These are phyloP conservation scores for Ammopiptanthus mongolicus DNA, from an alignment of 306 rosid genomes.

Conservation along the genomic window DNA sequence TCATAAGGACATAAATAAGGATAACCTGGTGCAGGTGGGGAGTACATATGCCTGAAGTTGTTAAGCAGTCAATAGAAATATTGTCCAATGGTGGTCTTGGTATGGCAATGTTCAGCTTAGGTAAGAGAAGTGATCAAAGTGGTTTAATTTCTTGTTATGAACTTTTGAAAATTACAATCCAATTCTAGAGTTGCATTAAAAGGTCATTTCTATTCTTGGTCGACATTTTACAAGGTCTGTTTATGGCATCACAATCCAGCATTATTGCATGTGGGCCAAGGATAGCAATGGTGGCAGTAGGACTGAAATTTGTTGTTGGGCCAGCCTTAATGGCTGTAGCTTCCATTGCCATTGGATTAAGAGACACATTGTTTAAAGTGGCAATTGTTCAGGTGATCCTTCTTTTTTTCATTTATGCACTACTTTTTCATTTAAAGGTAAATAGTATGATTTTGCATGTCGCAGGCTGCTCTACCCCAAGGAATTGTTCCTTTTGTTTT, in stretches of 20 bases:
- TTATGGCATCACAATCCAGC: conserved; percentile 76
- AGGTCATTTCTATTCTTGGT: conserved; percentile 27
- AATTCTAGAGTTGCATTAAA: not conserved
- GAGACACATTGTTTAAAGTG: conserved; percentile 46
- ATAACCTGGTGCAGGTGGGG: conserved; percentile 60
- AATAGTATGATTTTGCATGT: not conserved
- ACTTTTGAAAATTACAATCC: not conserved
- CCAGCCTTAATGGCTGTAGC: conserved; percentile 81
- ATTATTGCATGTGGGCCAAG: conserved; percentile 70
- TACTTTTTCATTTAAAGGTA: not conserved
- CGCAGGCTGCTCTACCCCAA: conserved; percentile 92
- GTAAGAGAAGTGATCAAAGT: conserved; percentile 33
- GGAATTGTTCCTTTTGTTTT: no score
- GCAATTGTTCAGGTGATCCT: conserved; percentile 74
- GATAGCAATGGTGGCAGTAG: conserved; percentile 63
- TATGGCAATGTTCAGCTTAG: no score
- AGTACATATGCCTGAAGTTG: conserved; percentile 66
- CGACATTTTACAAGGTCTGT: conserved; percentile 43
- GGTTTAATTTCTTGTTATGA: not conserved
- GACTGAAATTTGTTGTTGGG: conserved; percentile 62
- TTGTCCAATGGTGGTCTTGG: conserved; percentile 85
- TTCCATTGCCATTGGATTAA: conserved; percentile 60
- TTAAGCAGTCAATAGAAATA: conserved; percentile 53
- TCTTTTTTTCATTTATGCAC: not conserved
- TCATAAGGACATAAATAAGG: not conserved